Evolutionary conservation across 352 stramenopile species (phyloP), one percentile per base, ranked within the genome.

Genomic region (Phytophthora syringae): DNA sequence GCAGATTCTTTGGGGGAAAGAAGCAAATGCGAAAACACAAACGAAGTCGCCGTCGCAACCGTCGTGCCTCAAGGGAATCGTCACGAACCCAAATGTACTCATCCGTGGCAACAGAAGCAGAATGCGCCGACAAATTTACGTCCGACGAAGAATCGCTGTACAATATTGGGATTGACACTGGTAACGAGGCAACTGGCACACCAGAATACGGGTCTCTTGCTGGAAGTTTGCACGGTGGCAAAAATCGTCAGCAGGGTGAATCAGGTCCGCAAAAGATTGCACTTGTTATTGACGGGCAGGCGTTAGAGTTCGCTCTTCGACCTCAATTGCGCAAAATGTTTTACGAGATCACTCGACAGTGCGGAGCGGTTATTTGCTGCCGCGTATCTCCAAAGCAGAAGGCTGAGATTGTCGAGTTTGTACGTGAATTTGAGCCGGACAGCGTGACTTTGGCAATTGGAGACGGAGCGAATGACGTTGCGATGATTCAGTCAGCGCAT

Each of bases 381-480:
- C 86, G 90, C 27, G 86, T 97, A 25, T 96, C 87, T 1, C 90
- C 90, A 1, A 94, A 93, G 61, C 89, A 97, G 48, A 97, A 97
- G 48, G 75, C 87, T 10, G 76, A 94, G 16, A 86, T 97, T 22
- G 83, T 97, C 12, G 76, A 88, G 21, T 76, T 95, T 42, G 76
- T 97, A 34, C 88, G 88, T 36, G 57, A 84, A 16, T 83, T 84
- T 21, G 86, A 94, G 22, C 74, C 75, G 0, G 70, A 90, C 10
- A 88, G 79, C 43, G 84, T 95, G 50, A 98, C 91, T n/a, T 71
- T 98, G 7, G 85, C 90, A 12, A 98, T 98, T 30, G 93, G 95
- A n/a, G 95, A 99, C 70, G 95, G 95, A 49, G 95, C 94, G n/a
- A 99, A 99, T 76, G 95, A 99, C 56, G 96, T 99, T 7, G 90